Conservation (phyloP, 2,329 filamentous ascomycete species). For the Allantophomopsis cytisporea region DNA sequence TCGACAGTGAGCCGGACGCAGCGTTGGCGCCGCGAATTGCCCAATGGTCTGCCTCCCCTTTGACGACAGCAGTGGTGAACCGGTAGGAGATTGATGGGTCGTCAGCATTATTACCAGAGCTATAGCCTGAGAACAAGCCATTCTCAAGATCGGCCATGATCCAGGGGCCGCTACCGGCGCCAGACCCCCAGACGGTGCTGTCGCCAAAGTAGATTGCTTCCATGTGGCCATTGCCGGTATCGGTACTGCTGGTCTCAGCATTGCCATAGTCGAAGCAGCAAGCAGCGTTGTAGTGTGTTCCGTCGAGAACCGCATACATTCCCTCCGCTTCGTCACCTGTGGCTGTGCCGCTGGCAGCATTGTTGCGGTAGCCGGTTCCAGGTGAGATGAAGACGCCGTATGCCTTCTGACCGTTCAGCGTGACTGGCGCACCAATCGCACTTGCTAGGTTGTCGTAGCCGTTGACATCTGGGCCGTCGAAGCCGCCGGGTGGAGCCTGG, state of each 20-base stretch:
- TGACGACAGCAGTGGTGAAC: conserved; percentile 42
- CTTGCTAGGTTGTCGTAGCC: conserved; percentile 46
- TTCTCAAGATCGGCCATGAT: conserved; percentile 59
- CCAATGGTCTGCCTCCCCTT: conserved; percentile 42
- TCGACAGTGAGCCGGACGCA: conserved; percentile 37
- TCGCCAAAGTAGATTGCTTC: conserved; percentile 53
- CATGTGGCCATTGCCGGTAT: conserved; percentile 52
- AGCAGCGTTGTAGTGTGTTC: conserved; percentile 40
- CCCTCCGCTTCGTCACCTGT: conserved; percentile 40
- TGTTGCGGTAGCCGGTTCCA: conserved; percentile 49
- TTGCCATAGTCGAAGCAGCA: conserved; percentile 48
- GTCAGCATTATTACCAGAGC: conserved; percentile 28
- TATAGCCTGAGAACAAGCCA: conserved; percentile 44
- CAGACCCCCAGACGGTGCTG: conserved; percentile 38
- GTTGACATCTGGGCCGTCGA: conserved; percentile 36
- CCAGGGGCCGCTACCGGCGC: conserved; percentile 48
- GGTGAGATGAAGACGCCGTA: conserved; percentile 51
- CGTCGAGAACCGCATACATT: conserved; percentile 47
- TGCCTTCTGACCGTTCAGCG: conserved; percentile 42
- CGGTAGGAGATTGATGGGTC: conserved; percentile 38
- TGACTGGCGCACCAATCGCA: conserved; percentile 46
- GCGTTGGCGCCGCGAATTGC: conserved; percentile 44
- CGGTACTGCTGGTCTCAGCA: conserved; percentile 33
- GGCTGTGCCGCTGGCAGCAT: conserved; percentile 35
- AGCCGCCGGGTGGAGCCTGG: conserved; percentile 44